Conservation (phyloP, 352 stramenopile species). For the Globisporangium radiosum region DNA sequence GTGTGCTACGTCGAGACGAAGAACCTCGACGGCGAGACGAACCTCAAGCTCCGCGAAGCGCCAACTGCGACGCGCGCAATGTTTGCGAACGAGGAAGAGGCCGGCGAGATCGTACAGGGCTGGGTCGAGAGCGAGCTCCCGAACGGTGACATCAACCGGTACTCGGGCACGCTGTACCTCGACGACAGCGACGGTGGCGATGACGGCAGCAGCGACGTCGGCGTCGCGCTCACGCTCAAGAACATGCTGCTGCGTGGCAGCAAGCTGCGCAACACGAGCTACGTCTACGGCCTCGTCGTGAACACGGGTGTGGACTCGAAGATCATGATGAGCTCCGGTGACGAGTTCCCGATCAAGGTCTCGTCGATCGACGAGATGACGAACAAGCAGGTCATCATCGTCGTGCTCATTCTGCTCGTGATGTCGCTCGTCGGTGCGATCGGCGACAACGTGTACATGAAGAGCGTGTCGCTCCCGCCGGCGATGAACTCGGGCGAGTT, state of each 20-base stretch:
- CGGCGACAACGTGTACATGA: conserved; percentile 49
- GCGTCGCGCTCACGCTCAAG: conserved; percentile 63
- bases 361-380: conserved; percentile 84
- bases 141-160: conserved; percentile 77
- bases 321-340: conserved; percentile 88
- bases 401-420: conserved; percentile 59
- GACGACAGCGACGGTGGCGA: conserved; percentile 21
- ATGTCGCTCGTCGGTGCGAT: conserved; percentile 72
- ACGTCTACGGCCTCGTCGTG: conserved; percentile 85
- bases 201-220: conserved; percentile 32
- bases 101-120: conserved; percentile 52
- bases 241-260: conserved; percentile 90
- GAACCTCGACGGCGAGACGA: conserved; percentile 84
- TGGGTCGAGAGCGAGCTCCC: conserved; percentile 77
- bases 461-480: conserved; percentile 23
- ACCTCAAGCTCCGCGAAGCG: conserved; percentile 79
- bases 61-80: conserved; percentile 45
- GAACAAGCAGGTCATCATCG: conserved; percentile 79
- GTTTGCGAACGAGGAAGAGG: conserved; percentile 64
- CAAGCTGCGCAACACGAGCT: conserved; percentile 88
- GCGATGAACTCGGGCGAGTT: conserved; percentile 19
- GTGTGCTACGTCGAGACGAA: conserved; percentile 89
- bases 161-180: conserved; percentile 65
- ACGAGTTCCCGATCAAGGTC: conserved; percentile 79
- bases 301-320: conserved; percentile 92